These are phyloP conservation scores for Ogataea paradorogensis DNA, from an alignment of 805 yeast genomes.

Conservation along the genomic window DNA sequence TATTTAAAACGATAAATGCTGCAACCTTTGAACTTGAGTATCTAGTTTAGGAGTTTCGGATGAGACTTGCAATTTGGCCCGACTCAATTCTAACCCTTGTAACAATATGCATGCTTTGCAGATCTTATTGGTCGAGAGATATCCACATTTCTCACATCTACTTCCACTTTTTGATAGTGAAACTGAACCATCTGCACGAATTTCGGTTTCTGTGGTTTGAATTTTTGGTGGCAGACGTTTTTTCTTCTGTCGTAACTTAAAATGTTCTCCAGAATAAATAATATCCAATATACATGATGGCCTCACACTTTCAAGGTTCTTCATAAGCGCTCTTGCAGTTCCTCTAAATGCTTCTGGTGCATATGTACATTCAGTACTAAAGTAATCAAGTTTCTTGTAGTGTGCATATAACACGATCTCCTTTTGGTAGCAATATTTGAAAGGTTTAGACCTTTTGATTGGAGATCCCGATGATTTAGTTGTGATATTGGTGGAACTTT, in stretches of 20 bases:
- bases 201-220: conserved; percentile 46
- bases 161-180: conserved; percentile 56
- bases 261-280: conserved; percentile 88
- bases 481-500: conserved; percentile 79
- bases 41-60: conserved; percentile 47
- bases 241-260: conserved; percentile 61
- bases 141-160: conserved; percentile 86
- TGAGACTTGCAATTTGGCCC: conserved; percentile 65
- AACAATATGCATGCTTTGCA: conserved; percentile 92
- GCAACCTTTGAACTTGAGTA: conserved; percentile 41
- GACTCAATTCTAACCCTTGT: conserved; percentile 75
- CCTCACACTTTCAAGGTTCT: conserved; percentile 82
- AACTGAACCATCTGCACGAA: conserved; percentile 63
- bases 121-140: conserved; percentile 78
- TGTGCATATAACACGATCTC: conserved; percentile 97
- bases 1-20: conserved; percentile 55
- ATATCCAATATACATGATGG: conserved; percentile 94
- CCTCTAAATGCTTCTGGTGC: conserved; percentile 99
- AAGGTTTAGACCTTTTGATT: conserved; percentile 90
- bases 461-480: conserved; percentile 85
- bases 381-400: conserved; percentile 90
- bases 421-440: conserved; percentile 93
- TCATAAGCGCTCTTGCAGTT: conserved; percentile 89
- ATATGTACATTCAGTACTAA: conserved; percentile 95
- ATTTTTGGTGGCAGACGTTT: conserved; percentile 36